Base-by-base conservation (phyloP, 2,329 filamentous ascomycete species). In the Colletotrichum chlorophyti region DNA sequence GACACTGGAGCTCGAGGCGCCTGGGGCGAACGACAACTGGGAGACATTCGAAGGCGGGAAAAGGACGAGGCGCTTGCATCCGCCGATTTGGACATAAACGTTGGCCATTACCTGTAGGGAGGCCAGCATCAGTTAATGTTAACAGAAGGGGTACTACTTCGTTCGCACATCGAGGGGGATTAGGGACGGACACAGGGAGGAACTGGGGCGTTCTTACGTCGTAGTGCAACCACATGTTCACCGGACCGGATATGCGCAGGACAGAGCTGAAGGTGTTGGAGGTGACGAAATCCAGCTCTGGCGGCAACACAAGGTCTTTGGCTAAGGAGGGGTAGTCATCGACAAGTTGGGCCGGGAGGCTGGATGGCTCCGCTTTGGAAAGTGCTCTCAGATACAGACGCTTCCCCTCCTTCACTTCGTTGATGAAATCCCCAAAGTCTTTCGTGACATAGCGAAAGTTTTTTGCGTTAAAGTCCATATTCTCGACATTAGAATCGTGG, bases 221-320 rank as follows among this genome's bases (percentile, higher is more conserved):
- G 76, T 95, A 96, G 72, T 96, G 91, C 27, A 96, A 79, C 93
- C 93, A 97, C 84, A 97, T 91, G 35, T 87, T 89, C 10, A 94
- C 90, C 2, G 85, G 85, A 1, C 91, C 91, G 4, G 90, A 94
- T 59, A 96, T 87, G 17, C 92, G 83, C 21, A 96, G 74, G 0
- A 93, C 88, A 3, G 91, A 93, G 70, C 89, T 94, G 69, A 96
- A 92, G 4, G 84, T 72, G 61, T 86, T 85, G n/a, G 87, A 76
- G 5, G 68, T 69, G 4, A 91, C 85, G 29, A 82, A 75, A 0
- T 72, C 71, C 9, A 96, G 76, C 60, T 86, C 77, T 1, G 77
- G 65, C 1, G 92, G 91, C 1, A 96, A 72, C 12, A 70, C 66
- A 70, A 96, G 96, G 69, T 96, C 91, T 1, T 72, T 58, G 1